phyloP scores from a whole-genome alignment of 1,139 yeast genomes.

The Taphrina sp. region DNA sequence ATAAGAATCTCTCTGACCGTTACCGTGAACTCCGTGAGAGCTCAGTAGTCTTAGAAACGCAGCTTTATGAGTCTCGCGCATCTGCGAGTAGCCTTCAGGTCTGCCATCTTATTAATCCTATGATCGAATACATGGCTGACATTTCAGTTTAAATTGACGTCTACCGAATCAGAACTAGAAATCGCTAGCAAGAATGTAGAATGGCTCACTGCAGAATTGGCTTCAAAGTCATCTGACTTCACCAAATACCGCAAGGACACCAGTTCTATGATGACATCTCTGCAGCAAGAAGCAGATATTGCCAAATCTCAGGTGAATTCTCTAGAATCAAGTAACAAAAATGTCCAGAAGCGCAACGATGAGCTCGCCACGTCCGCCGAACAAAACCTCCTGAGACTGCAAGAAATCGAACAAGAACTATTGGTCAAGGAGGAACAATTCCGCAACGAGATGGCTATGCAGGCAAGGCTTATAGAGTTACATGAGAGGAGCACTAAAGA shows the following conservation, averaged over 20 bases:
- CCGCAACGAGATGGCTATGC: slow-evolving; percentile 61
- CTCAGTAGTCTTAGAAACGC: slow-evolving; percentile 47
- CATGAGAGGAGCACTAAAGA: slow-evolving; percentile 52
- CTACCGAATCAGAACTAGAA: slow-evolving; percentile 47
- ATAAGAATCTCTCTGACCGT: slow-evolving; percentile 52
- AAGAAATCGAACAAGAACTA: slow-evolving; percentile 53
- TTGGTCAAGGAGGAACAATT: slow-evolving; percentile 55
- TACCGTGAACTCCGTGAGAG: slow-evolving; percentile 51
- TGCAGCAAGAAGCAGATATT: slow-evolving; percentile 46
- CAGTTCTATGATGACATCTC: slow-evolving; percentile 40
- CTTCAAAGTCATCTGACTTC: slow-evolving; percentile 45
- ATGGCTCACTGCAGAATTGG: slow-evolving; percentile 47
- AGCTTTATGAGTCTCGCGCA: slow-evolving; percentile 45
- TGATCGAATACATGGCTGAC: neutral
- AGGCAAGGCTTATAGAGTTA: slow-evolving; percentile 61
- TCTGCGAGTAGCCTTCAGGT: slow-evolving; percentile 45
- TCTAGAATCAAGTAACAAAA: slow-evolving; percentile 39
- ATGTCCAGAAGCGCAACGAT: slow-evolving; percentile 44
- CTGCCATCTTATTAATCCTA: slow-evolving; percentile 37
- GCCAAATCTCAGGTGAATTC: slow-evolving; percentile 39
- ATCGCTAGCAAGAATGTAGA: slow-evolving; percentile 45
- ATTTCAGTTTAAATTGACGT: slow-evolving; percentile 43
- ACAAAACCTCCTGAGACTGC: slow-evolving; percentile 47
- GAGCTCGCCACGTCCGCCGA: slow-evolving; percentile 48
- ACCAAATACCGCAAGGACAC: slow-evolving; percentile 47